Percentiles rank a stretch among this genome's conserved stretches.
Conservation (phyloP, 2,329 filamentous ascomycete species). For the Rhynchosporium agropyri region DNA sequence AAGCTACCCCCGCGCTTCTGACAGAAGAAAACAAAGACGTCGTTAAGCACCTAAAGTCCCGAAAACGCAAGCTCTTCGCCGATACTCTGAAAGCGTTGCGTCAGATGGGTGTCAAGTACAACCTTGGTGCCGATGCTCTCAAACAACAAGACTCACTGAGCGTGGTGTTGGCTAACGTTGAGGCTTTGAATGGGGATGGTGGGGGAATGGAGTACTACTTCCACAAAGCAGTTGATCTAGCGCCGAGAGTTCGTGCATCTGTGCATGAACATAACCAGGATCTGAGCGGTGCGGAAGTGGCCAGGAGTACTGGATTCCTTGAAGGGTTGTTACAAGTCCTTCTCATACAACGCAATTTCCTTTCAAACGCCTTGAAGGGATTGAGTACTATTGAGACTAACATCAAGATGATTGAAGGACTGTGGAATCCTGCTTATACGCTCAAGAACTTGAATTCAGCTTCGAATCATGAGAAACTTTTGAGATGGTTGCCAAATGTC, state of each 20-base stretch:
- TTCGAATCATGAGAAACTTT: conserved; percentile 40
- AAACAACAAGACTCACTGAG: conserved; percentile 73
- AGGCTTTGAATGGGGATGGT: conserved; percentile 43
- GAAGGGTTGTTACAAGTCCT: conserved; percentile 78
- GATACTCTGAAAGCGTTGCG: conserved; percentile 83
- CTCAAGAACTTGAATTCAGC: conserved; percentile 22
- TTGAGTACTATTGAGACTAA: conserved; percentile 32
- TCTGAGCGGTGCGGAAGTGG: conserved; percentile 77
- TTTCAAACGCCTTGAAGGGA: conserved; percentile 29
- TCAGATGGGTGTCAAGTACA: conserved; percentile 87
- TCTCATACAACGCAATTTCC: conserved; percentile 57
- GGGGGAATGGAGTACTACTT: conserved; percentile 69
- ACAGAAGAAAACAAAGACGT: conserved; percentile 84
- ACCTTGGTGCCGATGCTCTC: conserved; percentile 74
- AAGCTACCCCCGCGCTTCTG: conserved; percentile 78
- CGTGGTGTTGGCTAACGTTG: conserved; percentile 64
- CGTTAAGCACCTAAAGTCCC: conserved; percentile 86
- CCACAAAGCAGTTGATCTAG: conserved; percentile 75
- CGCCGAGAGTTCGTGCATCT: conserved; percentile 67
- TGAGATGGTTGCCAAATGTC: conserved; percentile 70
- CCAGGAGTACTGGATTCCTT: conserved; percentile 79
- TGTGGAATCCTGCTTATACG: conserved; percentile 47
- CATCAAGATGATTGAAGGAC: conserved; percentile 39
- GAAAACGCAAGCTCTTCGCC: conserved; percentile 87
- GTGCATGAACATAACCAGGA: conserved; percentile 80